Evolutionary conservation across 345 rosid species (phyloP), one percentile per base, ranked within the genome.

Genomic region (Salix dunnii): DNA sequence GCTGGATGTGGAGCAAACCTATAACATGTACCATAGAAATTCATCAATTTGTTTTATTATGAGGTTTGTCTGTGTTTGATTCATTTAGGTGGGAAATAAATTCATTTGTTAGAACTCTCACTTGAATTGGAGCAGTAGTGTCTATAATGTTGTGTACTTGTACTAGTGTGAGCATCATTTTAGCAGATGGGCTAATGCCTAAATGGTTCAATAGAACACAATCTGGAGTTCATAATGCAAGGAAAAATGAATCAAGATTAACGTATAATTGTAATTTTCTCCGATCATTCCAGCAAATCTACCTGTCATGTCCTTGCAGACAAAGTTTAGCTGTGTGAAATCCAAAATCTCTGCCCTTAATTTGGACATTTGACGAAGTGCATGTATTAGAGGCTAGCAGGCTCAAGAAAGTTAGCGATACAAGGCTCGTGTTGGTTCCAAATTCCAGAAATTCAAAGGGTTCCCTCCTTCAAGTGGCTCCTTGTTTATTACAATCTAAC

Each of bases 1-100:
- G 80, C 83, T 28, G 88, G 94, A 49, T 94, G 98, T 63, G 76
- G 48, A 35, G 64, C 48, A 35, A 68, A 61, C 20, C 36, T 21
- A 43, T 66, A 31, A 16, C 25, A 31, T 23, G 14, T 23, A 13
- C 21, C 17, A 61, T 61, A 61, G 1, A 23, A n/a, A 35, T 38
- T 35, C 46, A 14, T 36, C 2, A 35, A 25, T 67, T 21, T 4
- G 6, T 67, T 3, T 67, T 67, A 43, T n/a, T 13, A 63, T 33
- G 18, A 38, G 33, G 48, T 35, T 33, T 17, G 65, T 28, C 27
- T 70, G 9, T 31, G 64, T 35, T 36, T n/a, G 30, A 28, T 46
- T 46, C 17, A 63, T 63, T 10, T 25, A 63, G 12, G 67, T 23
- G 35, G 67, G 33, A 28, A 63, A 23, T 11, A 28, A 38, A 6